Percentiles rank a stretch among this genome's conserved stretches.
These are phyloP conservation scores for Ogataea trehalophila DNA, from an alignment of 805 yeast species.

Conservation along the genomic window DNA sequence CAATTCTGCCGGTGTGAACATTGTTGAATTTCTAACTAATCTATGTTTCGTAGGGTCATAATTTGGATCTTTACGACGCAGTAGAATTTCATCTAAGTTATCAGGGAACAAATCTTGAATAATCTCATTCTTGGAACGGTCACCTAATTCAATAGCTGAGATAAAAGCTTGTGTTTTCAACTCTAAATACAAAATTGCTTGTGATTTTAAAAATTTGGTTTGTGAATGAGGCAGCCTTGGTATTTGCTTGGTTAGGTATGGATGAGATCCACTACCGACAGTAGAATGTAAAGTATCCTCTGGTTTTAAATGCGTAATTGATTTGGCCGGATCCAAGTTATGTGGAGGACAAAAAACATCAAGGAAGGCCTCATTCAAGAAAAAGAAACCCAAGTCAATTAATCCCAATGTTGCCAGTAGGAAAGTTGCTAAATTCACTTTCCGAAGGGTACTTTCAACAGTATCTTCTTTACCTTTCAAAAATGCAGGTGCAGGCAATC, in stretches of 20 bases:
- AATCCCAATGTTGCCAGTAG: slow-evolving; percentile 82
- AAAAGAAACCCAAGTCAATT: slow-evolving; percentile 81
- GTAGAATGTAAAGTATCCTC: slow-evolving; percentile 17
- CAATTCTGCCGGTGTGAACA: slow-evolving; percentile 66
- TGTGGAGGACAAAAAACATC: slow-evolving; percentile 83
- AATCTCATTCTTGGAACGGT: slow-evolving; percentile 58
- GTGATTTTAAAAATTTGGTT: slow-evolving; percentile 62
- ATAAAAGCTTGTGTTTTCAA: slow-evolving; percentile 94
- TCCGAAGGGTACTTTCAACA: slow-evolving; percentile 62
- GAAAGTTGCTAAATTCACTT: slow-evolving; percentile 85
- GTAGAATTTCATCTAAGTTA: slow-evolving; percentile 46
- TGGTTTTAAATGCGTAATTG: slow-evolving; percentile 25
- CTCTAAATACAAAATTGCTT: slow-evolving; percentile 74
- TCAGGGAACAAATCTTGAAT: slow-evolving; percentile 73
- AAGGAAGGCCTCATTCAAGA: slow-evolving; percentile 76
- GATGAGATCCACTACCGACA: background rate
- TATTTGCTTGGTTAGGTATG: slow-evolving; percentile 6
- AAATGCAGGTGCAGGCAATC: slow-evolving; percentile 52
- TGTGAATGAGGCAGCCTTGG: slow-evolving; percentile 16
- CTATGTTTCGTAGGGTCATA: slow-evolving; percentile 20
- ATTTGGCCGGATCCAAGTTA: slow-evolving; percentile 42
- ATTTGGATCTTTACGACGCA: slow-evolving; percentile 34
- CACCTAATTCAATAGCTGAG: slow-evolving; percentile 70
- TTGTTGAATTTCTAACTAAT: slow-evolving; percentile 26
- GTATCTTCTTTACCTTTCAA: slow-evolving; percentile 58